These are phyloP conservation scores for Sungouiella blattae DNA, from an alignment of 805 yeast species.

Conservation along the genomic window DNA sequence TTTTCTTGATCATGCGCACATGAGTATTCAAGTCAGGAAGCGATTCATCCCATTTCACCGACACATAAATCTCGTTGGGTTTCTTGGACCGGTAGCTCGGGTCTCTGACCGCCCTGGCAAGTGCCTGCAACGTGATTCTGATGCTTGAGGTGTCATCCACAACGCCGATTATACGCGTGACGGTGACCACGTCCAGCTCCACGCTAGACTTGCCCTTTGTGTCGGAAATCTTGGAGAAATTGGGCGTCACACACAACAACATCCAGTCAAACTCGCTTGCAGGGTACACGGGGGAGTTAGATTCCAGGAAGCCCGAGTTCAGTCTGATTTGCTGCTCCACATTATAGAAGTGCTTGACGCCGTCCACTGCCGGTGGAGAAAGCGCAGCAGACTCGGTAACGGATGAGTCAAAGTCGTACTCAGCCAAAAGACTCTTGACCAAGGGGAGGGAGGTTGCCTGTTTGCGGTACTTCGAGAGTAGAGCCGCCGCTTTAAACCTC, in stretches of 20 bases:
- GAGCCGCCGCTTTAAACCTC: conserved; percentile 43
- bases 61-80: conserved; percentile 25
- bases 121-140: conserved; percentile 47
- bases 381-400: conserved; percentile 13
- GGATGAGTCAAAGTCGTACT: conserved; percentile 29
- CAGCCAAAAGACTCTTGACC: conserved; percentile 29
- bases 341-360: conserved; percentile 22
- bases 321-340: conserved; percentile 5
- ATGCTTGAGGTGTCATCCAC: conserved; percentile 42
- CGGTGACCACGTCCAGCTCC: conserved; percentile 29
- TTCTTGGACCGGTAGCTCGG: conserved; percentile 4
- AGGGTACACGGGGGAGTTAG: neutral
- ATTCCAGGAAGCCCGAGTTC: neutral
- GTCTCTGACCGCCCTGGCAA: conserved; percentile 38
- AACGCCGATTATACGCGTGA: conserved; percentile 47
- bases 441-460: conserved; percentile 24
- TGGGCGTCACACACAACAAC: conserved; percentile 34
- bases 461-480: conserved; percentile 41
- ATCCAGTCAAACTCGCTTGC: conserved; percentile 32
- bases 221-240: conserved; percentile 27
- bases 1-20: conserved; percentile 17
- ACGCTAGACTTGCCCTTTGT: conserved; percentile 6
- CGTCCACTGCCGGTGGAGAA: conserved; percentile 30
- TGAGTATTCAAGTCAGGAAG: conserved; percentile 15
- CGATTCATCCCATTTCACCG: conserved; percentile 22